Evolutionary conservation across 495 filamentous ascomycete genomes (phyloP), one percentile per base, ranked within the genome.

Genomic region (Clavariopsis aquatica): DNA sequence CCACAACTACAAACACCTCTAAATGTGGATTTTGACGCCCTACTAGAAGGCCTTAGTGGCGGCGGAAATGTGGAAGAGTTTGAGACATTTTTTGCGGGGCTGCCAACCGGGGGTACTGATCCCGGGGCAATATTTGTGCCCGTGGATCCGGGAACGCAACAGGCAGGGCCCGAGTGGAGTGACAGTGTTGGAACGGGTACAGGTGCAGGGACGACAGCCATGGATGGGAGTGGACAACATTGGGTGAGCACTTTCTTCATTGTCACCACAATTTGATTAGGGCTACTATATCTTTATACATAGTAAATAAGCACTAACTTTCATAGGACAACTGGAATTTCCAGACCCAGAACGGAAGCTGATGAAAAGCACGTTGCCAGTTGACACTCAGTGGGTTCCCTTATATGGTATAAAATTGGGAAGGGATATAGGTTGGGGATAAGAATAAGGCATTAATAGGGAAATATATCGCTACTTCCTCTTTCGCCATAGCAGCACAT

Each of bases 111-210:
- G 12, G 26, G 19, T 22, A 47, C 29, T 20, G 67, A 70, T 38
- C 52, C 51, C 38, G 57, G 56, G 1, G 67, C 67, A 20, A 70
- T 70, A 5, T 70, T 66, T 26, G 62, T 70, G 23, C 67, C 67
- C 2, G 62, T 61, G 0, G 60, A 68, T 47, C 20, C 47, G 47
- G 47, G 47, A 8, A 27, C 24, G 47, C 47, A 49, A 22, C 20
- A 27, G 20, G 17, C 20, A 7, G 47, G 47, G 9, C 20, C 47
- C 10, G 56, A 59, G 56, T 59, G 56, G 56, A 34, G 19, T 22
- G 58, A 61, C 17, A 43, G 57, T n/a, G 45, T 49, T 5, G 29
- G 29, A 3, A 24, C 9, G 7, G 38, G 38, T 9, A 17, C 38
- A 3, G 38, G 26, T 8, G 54, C 38, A 34, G 10, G 2, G 26